These are phyloP conservation scores for Phytophthora ohioensis DNA, from an alignment of 352 stramenopile genomes.

Conservation along the genomic window DNA sequence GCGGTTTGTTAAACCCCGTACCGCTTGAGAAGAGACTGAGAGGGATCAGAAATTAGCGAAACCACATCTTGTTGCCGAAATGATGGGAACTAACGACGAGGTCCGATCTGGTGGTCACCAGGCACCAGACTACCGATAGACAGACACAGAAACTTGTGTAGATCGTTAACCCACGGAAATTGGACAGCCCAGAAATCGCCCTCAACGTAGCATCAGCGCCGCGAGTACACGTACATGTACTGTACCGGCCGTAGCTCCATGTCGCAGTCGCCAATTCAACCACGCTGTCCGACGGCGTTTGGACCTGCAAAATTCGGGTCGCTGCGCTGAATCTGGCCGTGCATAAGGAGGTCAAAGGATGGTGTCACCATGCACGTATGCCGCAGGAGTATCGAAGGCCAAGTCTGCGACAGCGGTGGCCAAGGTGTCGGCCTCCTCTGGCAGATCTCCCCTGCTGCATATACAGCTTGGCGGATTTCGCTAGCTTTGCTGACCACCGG, in stretches of 20 bases:
- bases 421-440: constrained; percentile 2
- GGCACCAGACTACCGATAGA: no score
- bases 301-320: constrained; percentile 10
- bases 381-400: background rate
- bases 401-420: constrained; percentile 6
- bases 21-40: background rate
- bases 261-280: constrained; percentile 16
- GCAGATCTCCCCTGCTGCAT: constrained; percentile 7
- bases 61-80: constrained; percentile 7
- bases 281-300: constrained; percentile 26
- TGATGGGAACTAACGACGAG: background rate
- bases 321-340: constrained; percentile 20
- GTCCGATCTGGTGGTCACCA: constrained; percentile 2
- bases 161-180: background rate
- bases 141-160: no score
- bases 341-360: constrained; percentile 18
- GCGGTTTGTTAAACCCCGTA: constrained; percentile 5
- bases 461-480: constrained; percentile 18
- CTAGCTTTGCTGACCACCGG: constrained; percentile 15
- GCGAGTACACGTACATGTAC: no score
- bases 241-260: background rate
- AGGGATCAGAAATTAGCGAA: constrained; percentile 11
- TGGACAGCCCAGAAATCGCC: background rate
- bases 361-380: background rate
- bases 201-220: background rate